Base-by-base conservation (phyloP, 164 flowering plant genomes). In the Pachysandra terminalis region DNA sequence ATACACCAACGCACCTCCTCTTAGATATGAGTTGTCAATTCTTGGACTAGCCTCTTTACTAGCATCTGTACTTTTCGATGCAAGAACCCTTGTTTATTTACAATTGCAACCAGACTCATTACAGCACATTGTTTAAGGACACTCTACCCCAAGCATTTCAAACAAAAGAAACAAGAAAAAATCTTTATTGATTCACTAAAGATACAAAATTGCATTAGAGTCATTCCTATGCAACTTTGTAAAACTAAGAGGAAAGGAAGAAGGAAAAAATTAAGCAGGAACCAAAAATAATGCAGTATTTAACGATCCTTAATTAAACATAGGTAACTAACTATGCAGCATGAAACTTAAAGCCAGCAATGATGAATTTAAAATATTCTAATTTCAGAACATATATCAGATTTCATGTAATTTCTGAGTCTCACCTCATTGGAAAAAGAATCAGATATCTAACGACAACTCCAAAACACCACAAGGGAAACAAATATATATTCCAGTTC, bases 401-500 rank as follows among this genome's bases (percentile, higher is more conserved):
- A 3, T 41, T 23, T 15, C 24, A 26, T 45, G 24, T 12, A 58
- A 41, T 9, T 54, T 19, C 21, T 19, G 21, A 26, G 61, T 16
- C 82, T 66, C 63, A 90, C 98, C 98, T 87, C 63, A 63, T 56
- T 4, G 97, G 98, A 70, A 93, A 93, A 22, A 93, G 80, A 77
- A 96, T 65, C 25, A 78, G 81, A 73, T 93, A 93, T 77, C 99
- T 80, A 59, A 93, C 67, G 5, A 88, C 80, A 61, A 93, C 95
- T 28, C 97, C 98, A 21, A 74, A 77, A 69, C 99, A 93, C 99
- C 99, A 93, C 45, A 93, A 68, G 35, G 97, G 99, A 80, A 93
- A 93, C 74, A 96, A 80, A 74, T 96, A 93, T 3, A 90, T 63
- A 68, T 96, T 93, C 97, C 98, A 96, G 73, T 96, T 96, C 98